Percentiles rank a stretch among this genome's conserved stretches.
Conservation (phyloP, 495 filamentous ascomycete species). For the Bacidia gigantensis region DNA sequence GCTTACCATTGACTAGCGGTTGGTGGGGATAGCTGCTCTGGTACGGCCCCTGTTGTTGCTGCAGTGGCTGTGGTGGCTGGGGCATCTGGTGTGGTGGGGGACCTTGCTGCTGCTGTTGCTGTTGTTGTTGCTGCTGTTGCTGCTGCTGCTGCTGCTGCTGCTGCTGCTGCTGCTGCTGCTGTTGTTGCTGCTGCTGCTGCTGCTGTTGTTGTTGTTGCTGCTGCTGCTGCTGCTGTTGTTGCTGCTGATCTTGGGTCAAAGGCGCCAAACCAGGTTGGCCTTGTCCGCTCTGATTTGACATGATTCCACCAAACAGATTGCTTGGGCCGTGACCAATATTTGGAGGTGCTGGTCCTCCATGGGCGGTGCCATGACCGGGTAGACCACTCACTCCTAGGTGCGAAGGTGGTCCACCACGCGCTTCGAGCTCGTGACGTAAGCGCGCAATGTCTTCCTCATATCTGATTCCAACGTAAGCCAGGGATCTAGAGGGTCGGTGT, state of each 20-base stretch:
- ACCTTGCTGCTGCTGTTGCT: slow-evolving; percentile 44
- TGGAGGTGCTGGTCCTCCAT: slow-evolving; percentile 65
- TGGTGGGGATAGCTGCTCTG: slow-evolving; percentile 50
- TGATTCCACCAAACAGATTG: slow-evolving; percentile 89
- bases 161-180: slow-evolving; percentile 23
- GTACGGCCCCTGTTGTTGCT: slow-evolving; percentile 41
- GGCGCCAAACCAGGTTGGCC: slow-evolving; percentile 76
- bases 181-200: slow-evolving; percentile 47
- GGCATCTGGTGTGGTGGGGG: slow-evolving; percentile 44
- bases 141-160: slow-evolving; percentile 50
- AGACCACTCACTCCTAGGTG: slow-evolving; percentile 43
- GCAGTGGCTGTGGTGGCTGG: slow-evolving; percentile 45
- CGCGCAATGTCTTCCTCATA: slow-evolving; percentile 85
- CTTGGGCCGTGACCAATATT: slow-evolving; percentile 81
- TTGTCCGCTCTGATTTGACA: slow-evolving; percentile 78
- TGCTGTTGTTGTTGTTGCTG: slow-evolving; percentile 47
- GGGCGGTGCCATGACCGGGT: slow-evolving; percentile 57
- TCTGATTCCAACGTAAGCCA: slow-evolving; percentile 31
- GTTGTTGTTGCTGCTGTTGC: slow-evolving; percentile 40
- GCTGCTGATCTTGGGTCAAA: slow-evolving; percentile 54
- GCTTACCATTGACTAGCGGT: slow-evolving; percentile 53
- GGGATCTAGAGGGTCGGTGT: not conserved
- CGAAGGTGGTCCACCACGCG: slow-evolving; percentile 58
- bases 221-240: slow-evolving; percentile 38
- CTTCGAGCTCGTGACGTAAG: slow-evolving; percentile 79